Evolutionary conservation across 164 flowering plant genomes (phyloP), one percentile per base, ranked within the genome.

Genomic region (Litsea cubeba): DNA sequence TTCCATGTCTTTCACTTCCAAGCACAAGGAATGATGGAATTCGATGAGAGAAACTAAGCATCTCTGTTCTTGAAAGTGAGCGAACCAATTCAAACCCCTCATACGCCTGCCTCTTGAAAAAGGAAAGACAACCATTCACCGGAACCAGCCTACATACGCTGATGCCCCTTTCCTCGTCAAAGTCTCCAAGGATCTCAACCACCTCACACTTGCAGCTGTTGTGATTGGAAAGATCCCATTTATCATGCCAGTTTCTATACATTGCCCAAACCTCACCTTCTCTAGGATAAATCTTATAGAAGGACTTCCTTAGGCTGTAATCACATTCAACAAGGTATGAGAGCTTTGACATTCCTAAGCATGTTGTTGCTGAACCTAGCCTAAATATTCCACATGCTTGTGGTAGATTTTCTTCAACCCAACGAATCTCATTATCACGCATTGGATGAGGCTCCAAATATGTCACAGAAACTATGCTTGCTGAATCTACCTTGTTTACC

Each of bases 251-350:
- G 57, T 80, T 78, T 70, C 71, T 79, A 68, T 84, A 85, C 81
- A 85, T 62, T 0, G 90, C 92, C 92, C 92, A 88, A 24, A 88
- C 71, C 75, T 88, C 89, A 68, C 88, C 90, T 76, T 84, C 82
- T 70, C n/a, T 62, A 0, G 89, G 90, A 71, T 76, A 82, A 70
- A 89, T 82, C 63, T 35, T 74, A 78, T 79, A 86, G 35, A 78
- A 69, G 4, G 83, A 70, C 60, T 65, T 64, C 12, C 63, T 25
- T 28, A 26, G 54, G 32, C 77, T 78, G 54, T 54, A n/a, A 5
- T 80, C 79, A 23, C 78, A 81, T 67, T 78, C 71, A 20, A 86
- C 82, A 64, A 74, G 20, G 78, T 83, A 81, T 14, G 88, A 86
- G 65, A 88, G 81, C 26, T 50, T 69, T 3, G 82, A 76, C 72